Base-by-base conservation (phyloP, 2,329 filamentous ascomycete species). In the Aspergillus spinulosporus region DNA sequence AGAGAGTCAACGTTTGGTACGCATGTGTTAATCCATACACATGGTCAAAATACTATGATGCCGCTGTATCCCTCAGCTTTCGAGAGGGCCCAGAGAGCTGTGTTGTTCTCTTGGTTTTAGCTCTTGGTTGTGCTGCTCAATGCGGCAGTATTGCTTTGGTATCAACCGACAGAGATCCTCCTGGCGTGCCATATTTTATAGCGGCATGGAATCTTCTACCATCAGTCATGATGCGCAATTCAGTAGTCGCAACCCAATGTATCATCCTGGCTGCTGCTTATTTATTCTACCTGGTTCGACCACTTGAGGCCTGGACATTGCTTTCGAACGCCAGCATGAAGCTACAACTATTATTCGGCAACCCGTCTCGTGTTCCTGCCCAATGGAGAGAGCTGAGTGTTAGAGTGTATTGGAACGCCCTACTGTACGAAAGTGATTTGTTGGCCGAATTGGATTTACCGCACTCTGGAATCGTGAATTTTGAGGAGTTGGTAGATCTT, bases 21-120 rank as follows among this genome's bases (percentile, higher is more conserved):
- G 89, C 90, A 8, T 91, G 88, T 64, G 88, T 94, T 34, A 92
- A 92, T 68, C 89, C 89, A 1, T 89, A 89, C 70, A 89, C 86
- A 1, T 94, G 90, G 89, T 80, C 83, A 42, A 85, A 81, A 58
- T 87, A 91, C 68, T 92, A 92, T 68, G 84, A 86, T 29, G 88
- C 82, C 3, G 90, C 90, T 0, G 80, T 92, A 5, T 88, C 88
- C 2, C 88, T 88, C 62, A 86, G 88, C 1, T 92, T 93, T 63
- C 83, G 87, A 37, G 87, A 91, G 64, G 89, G 90, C 0, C 85
- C 89, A 0, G 89, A 93, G 67, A 92, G 88, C 68, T 94, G 90
- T 65, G 88, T 93, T 60, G 89, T 92, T 11, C 78, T 93, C 39
- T 79, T 94, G 6, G 89, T 94, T 1, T 76, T 93, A 39, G 86